Conservation (phyloP, 2,329 filamentous ascomycete genomes). For the Fusarium sp. region DNA sequence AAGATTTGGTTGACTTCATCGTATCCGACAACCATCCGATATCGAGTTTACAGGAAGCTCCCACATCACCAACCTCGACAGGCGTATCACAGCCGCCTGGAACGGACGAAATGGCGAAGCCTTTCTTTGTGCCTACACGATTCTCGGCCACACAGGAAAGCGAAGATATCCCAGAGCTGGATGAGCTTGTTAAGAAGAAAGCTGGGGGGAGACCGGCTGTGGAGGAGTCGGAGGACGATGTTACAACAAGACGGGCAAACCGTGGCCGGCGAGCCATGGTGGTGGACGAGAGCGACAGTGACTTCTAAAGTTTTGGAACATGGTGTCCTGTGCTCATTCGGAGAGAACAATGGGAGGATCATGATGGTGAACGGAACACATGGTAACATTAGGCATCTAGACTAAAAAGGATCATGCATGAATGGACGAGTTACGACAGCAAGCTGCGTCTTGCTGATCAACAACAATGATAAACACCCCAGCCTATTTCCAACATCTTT, state of each 20-base stretch:
- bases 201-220: background rate
- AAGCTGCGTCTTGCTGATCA: background rate
- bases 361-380: conserved; percentile 14
- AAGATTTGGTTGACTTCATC: conserved; percentile 67
- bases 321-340: background rate
- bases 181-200: conserved; percentile 39
- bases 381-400: conserved; percentile 32
- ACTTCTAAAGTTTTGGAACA: conserved; percentile 28
- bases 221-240: conserved; percentile 34
- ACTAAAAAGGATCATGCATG: conserved; percentile 26
- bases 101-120: conserved; percentile 34
- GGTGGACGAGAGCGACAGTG: conserved; percentile 47
- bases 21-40: conserved; percentile 58
- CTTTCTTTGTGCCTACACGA: conserved; percentile 52
- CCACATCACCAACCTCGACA: conserved; percentile 41
- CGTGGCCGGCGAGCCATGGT: conserved; percentile 44
- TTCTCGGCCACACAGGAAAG: conserved; percentile 55
- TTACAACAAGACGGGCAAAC: conserved; percentile 22
- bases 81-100: conserved; percentile 33
- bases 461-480: background rate
- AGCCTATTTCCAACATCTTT: background rate
- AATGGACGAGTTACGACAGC: conserved; percentile 19
- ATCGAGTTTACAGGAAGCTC: conserved; percentile 50
- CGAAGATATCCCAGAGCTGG: conserved; percentile 51
- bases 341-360: background rate